Conservation (phyloP, 2,329 filamentous ascomycete species). For the Cordyceps cicadae region DNA sequence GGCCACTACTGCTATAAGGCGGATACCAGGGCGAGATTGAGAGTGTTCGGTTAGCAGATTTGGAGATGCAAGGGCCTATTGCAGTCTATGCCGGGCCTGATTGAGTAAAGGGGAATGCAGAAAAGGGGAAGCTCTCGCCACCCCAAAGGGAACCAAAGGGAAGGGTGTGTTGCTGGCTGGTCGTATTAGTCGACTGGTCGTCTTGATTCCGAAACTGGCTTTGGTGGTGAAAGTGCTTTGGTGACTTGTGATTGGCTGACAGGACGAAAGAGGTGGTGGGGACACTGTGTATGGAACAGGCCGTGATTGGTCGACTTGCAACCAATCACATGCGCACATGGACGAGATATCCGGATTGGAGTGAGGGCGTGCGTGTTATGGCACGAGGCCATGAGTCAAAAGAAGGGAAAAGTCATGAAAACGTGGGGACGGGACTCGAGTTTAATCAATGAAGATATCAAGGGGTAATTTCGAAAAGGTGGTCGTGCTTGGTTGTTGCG, state of each 20-base stretch:
- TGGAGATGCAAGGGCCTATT: slow-evolving; percentile 1
- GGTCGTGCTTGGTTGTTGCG: not conserved
- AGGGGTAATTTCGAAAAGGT: not conserved
- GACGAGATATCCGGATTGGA: not conserved
- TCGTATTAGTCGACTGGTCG: slow-evolving; percentile 5
- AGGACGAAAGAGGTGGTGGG: not conserved
- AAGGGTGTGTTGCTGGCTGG: not conserved
- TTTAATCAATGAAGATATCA: slow-evolving; percentile 5
- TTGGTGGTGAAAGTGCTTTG: not conserved
- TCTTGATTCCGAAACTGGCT: not conserved
- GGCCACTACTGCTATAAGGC: slow-evolving; percentile 5
- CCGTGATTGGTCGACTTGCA: not conserved
- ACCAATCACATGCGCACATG: not conserved
- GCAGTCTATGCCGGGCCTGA: not conserved
- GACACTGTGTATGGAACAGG: not conserved
- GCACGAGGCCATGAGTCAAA: not conserved
- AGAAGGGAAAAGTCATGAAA: not conserved
- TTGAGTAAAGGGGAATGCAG: not conserved
- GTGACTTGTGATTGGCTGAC: not conserved
- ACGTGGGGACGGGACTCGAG: not conserved
- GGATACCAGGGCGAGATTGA: slow-evolving; percentile 6
- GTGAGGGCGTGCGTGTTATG: not conserved
- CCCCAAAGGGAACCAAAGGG: not conserved
- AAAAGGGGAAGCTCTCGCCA: not conserved
- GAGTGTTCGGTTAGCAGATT: slow-evolving; percentile 1